A percentile compares a stretch with the other conserved stretches of the same genome.
These are phyloP conservation scores for Penicillium thymicola DNA, from an alignment of 2,329 filamentous ascomycete species.

Conservation along the genomic window DNA sequence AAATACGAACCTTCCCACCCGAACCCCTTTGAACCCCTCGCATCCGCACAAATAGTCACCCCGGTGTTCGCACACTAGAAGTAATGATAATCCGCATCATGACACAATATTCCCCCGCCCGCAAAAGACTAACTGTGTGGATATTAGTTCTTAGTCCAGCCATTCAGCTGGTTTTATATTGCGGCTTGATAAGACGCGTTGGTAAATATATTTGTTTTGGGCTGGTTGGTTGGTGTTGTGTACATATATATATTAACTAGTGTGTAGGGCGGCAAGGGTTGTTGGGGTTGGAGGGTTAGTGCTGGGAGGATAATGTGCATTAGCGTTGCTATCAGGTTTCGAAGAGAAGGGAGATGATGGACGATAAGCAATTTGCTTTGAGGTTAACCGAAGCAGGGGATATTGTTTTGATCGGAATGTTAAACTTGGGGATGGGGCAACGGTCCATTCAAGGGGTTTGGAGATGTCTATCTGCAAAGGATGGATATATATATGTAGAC, in stretches of 20 bases:
- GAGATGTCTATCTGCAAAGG: neutral
- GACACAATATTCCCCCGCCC: conserved; percentile 16
- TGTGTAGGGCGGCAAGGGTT: neutral
- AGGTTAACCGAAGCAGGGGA: neutral
- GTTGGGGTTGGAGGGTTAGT: neutral
- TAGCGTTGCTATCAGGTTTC: neutral
- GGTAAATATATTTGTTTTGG: conserved; percentile 16
- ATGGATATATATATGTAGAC: neutral
- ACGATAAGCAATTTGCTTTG: neutral
- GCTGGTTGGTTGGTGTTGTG: neutral
- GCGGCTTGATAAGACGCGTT: conserved; percentile 16
- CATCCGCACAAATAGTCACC: conserved; percentile 18
- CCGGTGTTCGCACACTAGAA: neutral
- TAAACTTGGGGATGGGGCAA: neutral
- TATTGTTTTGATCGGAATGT: neutral
- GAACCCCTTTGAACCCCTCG: conserved; percentile 7
- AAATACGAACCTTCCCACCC: conserved; percentile 22
- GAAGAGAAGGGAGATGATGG: neutral
- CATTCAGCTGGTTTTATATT: conserved; percentile 5
- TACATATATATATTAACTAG: no score
- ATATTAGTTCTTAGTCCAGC: no score
- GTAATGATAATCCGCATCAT: conserved; percentile 13
- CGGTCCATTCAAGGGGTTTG: neutral
- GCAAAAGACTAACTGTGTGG: conserved; percentile 6
- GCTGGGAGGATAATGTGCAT: neutral